phyloP scores from a whole-genome alignment of 345 rosid species.

The Bruguiera parviflora region DNA sequence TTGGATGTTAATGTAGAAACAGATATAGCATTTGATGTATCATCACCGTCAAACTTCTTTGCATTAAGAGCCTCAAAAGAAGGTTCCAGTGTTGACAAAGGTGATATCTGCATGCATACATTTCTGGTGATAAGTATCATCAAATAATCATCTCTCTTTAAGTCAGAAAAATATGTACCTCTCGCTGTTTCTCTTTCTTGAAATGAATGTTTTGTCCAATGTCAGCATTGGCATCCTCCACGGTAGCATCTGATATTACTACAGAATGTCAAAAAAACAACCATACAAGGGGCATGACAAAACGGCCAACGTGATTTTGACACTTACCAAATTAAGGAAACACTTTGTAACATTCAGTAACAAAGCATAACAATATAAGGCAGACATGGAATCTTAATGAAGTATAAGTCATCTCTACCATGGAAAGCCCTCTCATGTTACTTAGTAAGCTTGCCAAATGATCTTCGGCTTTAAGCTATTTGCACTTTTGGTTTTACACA shows the following conservation, averaged over 20 bases:
- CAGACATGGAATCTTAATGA: no score
- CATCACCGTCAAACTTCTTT: slow-evolving; percentile 82
- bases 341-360: background rate
- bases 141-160: background rate
- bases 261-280: slow-evolving; percentile 20
- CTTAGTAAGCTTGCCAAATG: no score
- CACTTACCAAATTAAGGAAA: background rate
- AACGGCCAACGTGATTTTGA: background rate
- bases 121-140: slow-evolving; percentile 23
- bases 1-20: slow-evolving; percentile 14
- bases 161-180: slow-evolving; percentile 43
- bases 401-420: no score
- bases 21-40: slow-evolving; percentile 14
- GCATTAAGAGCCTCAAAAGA: slow-evolving; percentile 83
- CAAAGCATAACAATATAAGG: no score
- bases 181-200: slow-evolving; percentile 65
- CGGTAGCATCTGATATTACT: slow-evolving; percentile 35
- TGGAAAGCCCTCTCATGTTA: no score
- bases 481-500: no score
- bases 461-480: no score
- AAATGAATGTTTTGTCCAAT: slow-evolving; percentile 42
- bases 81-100: slow-evolving; percentile 74
- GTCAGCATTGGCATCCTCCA: slow-evolving; percentile 41
- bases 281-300: background rate
- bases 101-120: slow-evolving; percentile 67